These are phyloP conservation scores for Coemansia sp. DNA, from an alignment of 192 early-diverging fungal genomes.

Conservation along the genomic window DNA sequence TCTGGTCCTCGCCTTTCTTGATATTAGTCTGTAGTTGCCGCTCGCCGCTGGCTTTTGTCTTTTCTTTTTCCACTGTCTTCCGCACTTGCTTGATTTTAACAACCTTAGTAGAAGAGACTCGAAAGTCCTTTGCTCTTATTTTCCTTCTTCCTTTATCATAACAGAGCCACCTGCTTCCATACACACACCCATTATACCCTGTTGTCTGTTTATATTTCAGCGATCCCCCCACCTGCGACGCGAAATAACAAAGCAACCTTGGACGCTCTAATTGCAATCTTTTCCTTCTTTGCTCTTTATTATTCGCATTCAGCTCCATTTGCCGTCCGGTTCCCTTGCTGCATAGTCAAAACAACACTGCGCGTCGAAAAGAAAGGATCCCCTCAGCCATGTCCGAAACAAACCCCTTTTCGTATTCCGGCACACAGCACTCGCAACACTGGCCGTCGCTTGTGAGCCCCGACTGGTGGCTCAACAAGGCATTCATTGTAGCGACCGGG, in stretches of 20 bases:
- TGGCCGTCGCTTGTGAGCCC: slow-evolving; percentile 57
- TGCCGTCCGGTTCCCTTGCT: background rate
- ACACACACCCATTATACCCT: no score
- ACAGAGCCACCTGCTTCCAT: background rate
- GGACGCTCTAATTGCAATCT: slow-evolving; percentile 5
- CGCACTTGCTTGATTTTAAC: background rate
- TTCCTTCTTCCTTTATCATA: background rate
- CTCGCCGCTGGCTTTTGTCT: background rate
- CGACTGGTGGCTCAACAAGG: slow-evolving; percentile 58
- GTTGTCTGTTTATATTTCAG: background rate
- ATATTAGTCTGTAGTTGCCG: slow-evolving; percentile 6
- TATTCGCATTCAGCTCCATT: slow-evolving; percentile 10
- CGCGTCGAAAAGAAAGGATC: slow-evolving; percentile 9
- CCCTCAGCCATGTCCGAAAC: slow-evolving; percentile 5
- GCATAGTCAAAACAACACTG: slow-evolving; percentile 1
- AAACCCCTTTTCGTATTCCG: slow-evolving; percentile 55
- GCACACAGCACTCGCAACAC: slow-evolving; percentile 54
- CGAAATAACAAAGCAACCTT: background rate
- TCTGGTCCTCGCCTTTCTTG: slow-evolving; percentile 1
- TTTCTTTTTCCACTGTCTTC: background rate
- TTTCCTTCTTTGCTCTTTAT: background rate
- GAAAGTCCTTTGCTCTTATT: background rate
- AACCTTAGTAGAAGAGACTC: background rate
- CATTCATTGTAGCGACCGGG: slow-evolving; percentile 40
- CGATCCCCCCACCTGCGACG: background rate